Evolutionary conservation across 2,329 filamentous ascomycete genomes (phyloP).

Genomic region (Trichoderma sp.): DNA sequence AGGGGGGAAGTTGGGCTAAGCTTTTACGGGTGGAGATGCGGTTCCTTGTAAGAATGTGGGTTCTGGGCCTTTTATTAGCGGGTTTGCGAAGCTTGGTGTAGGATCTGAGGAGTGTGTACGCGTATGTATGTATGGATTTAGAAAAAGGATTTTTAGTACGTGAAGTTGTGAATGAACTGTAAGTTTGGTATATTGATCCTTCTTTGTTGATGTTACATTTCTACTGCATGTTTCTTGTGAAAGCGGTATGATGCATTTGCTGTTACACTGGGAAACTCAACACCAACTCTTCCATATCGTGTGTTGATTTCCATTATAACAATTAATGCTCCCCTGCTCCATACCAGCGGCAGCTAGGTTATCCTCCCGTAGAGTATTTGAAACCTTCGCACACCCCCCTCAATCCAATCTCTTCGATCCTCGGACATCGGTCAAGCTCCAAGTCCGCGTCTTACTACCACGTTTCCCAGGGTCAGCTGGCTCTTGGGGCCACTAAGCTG

Average conservation of each 20-base stretch:
- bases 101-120: background rate
- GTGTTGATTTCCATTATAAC: background rate
- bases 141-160: background rate
- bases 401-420: background rate
- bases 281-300: background rate
- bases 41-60: background rate
- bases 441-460: conserved; percentile 26
- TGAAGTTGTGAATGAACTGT: background rate
- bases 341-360: background rate
- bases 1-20: background rate
- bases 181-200: background rate
- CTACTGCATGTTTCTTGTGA: background rate
- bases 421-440: conserved; percentile 33
- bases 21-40: background rate
- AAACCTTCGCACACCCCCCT: background rate
- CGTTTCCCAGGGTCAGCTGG: background rate
- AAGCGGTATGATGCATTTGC: background rate
- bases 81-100: background rate
- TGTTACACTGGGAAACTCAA: background rate
- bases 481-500: background rate
- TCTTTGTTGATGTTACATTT: background rate
- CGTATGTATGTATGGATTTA: background rate
- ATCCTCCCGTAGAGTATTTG: background rate
- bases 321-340: background rate
- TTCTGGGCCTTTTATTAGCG: background rate